These are phyloP conservation scores for Fragilaria radians DNA, from an alignment of 108 stramenopile species.

Conservation along the genomic window DNA sequence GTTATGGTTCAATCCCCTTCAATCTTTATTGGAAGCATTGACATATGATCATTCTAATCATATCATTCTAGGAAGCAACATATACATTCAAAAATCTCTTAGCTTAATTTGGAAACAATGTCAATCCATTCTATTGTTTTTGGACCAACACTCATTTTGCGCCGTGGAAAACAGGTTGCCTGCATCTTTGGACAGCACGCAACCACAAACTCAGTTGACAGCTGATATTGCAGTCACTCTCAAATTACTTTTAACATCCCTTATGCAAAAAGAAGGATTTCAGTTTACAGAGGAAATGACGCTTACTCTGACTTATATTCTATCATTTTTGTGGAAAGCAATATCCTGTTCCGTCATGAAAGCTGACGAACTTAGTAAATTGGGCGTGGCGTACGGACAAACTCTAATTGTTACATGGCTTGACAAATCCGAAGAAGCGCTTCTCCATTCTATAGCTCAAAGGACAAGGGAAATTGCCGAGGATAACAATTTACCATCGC, in stretches of 20 bases:
- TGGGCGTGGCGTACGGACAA: slow-evolving; percentile 32
- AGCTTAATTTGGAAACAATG: neutral
- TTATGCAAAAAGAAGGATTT: neutral
- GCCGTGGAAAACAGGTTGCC: neutral
- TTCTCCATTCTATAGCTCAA: slow-evolving; percentile 17
- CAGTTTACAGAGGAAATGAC: neutral
- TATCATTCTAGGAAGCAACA: slow-evolving; percentile 1
- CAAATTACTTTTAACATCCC: slow-evolving; percentile 6
- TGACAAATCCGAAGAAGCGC: slow-evolving; percentile 6
- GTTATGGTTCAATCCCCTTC: slow-evolving; percentile 18
- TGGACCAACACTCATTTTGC: neutral
- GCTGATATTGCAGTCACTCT: neutral
- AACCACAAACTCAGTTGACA: neutral
- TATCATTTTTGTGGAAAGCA: slow-evolving; percentile 10
- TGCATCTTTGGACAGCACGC: slow-evolving; percentile 1
- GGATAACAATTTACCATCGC: neutral
- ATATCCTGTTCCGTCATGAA: slow-evolving; percentile 17
- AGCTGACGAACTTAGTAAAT: slow-evolving; percentile 21
- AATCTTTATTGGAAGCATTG: slow-evolving; percentile 15
- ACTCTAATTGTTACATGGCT: slow-evolving; percentile 13
- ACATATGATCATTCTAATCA: slow-evolving; percentile 1
- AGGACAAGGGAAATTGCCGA: slow-evolving; percentile 18
- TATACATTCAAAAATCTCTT: neutral
- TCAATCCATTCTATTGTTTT: neutral
- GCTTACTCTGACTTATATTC: too few relatives aligned